Conservation (phyloP, 768 basidiomycete genomes). For the Russula foetens region DNA sequence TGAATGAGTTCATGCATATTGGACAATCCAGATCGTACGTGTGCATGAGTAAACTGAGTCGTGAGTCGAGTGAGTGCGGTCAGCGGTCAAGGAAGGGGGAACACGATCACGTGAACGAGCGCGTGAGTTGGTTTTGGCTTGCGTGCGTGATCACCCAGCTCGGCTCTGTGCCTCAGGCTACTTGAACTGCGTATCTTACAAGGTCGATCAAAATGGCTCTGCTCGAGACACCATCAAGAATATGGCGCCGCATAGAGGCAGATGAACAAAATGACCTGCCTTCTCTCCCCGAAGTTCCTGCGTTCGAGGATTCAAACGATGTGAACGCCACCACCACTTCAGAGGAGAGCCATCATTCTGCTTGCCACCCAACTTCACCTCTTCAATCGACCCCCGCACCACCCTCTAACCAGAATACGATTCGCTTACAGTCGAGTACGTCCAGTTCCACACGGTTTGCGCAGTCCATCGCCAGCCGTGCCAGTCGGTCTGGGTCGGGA, state of each 20-base stretch:
- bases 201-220: slow-evolving; percentile 15
- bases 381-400: slow-evolving; percentile 61
- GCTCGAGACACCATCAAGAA: slow-evolving; percentile 72
- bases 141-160: neutral
- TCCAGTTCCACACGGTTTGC: slow-evolving; percentile 43
- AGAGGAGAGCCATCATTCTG: slow-evolving; percentile 33
- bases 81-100: too few species aligned
- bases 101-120: slow-evolving; percentile 12
- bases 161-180: neutral
- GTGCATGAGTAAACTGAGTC: neutral
- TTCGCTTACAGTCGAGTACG: slow-evolving; percentile 45
- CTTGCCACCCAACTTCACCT: slow-evolving; percentile 37
- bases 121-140: neutral
- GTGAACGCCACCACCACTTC: slow-evolving; percentile 31
- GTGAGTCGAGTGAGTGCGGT: neutral
- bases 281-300: slow-evolving; percentile 70
- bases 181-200: neutral
- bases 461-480: slow-evolving; percentile 42
- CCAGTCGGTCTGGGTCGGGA: slow-evolving; percentile 31
- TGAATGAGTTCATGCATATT: slow-evolving; percentile 11
- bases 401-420: slow-evolving; percentile 40
- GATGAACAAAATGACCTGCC: slow-evolving; percentile 72
- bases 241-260: slow-evolving; percentile 77
- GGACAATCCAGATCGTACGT: slow-evolving; percentile 7
- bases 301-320: slow-evolving; percentile 55